phyloP scores from a whole-genome alignment of 2,329 filamentous ascomycete genomes.

The Massarina eburnea region DNA sequence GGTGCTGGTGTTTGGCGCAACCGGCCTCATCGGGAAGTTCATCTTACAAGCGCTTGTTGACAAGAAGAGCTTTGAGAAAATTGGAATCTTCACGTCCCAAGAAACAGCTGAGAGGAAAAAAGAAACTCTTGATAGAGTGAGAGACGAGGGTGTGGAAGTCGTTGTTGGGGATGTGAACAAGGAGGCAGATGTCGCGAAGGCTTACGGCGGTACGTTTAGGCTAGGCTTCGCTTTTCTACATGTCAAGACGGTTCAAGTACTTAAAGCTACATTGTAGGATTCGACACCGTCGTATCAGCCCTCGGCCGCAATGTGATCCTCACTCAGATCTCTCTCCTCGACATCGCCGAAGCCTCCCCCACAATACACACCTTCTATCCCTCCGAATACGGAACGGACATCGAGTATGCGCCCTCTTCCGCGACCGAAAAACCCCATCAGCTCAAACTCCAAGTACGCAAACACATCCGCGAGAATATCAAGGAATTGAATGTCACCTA shows the following conservation, averaged over 20 bases:
- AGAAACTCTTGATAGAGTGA: slow-evolving; percentile 50
- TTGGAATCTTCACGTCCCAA: slow-evolving; percentile 60
- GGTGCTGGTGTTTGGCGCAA: slow-evolving; percentile 57
- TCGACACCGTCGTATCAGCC: slow-evolving; percentile 67
- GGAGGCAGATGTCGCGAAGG: slow-evolving; percentile 56
- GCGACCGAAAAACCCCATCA: slow-evolving; percentile 67
- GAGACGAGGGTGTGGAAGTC: slow-evolving; percentile 54
- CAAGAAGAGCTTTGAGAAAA: slow-evolving; percentile 50
- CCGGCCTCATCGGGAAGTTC: slow-evolving; percentile 54
- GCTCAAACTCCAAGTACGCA: slow-evolving; percentile 68
- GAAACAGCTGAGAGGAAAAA: slow-evolving; percentile 55
- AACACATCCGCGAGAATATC: slow-evolving; percentile 57
- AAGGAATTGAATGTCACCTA: slow-evolving; percentile 64
- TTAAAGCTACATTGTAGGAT: slow-evolving; percentile 37
- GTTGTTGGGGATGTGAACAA: slow-evolving; percentile 59
- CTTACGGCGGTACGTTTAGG: slow-evolving; percentile 51
- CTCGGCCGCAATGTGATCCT: slow-evolving; percentile 65
- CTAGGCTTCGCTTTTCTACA: background rate
- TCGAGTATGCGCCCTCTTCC: slow-evolving; percentile 63
- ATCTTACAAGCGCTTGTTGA: slow-evolving; percentile 55
- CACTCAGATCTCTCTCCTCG: slow-evolving; percentile 63
- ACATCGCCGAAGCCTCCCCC: slow-evolving; percentile 56
- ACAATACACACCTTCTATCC: slow-evolving; percentile 66
- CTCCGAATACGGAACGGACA: slow-evolving; percentile 46
- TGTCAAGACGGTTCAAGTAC: background rate